Evolutionary conservation across 345 rosid genomes (phyloP).

Genomic region (Cardamine occulta): DNA sequence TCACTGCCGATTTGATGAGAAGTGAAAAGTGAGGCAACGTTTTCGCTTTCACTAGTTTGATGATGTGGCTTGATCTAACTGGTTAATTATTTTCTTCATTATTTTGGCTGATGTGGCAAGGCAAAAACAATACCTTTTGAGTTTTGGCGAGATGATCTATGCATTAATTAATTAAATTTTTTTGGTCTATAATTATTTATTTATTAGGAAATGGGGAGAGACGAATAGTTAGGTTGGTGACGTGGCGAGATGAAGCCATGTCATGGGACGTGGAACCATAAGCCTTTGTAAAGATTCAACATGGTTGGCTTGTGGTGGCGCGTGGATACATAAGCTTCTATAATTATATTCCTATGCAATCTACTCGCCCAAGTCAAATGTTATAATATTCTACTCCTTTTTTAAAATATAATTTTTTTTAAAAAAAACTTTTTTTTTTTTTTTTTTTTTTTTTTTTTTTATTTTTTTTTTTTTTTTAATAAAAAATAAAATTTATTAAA

Average conservation of each 20-base stretch:
- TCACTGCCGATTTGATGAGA: too few relatives aligned
- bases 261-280: constrained; percentile 1
- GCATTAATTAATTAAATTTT: not conserved
- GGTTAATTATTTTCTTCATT: too few relatives aligned
- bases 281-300: not conserved
- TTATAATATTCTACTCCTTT: not conserved
- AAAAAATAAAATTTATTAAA: too few relatives aligned
- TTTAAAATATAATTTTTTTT: too few relatives aligned
- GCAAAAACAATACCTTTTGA: not conserved
- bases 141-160: not conserved
- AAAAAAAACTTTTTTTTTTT: too few relatives aligned
- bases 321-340: not conserved
- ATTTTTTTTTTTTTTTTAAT: too few relatives aligned
- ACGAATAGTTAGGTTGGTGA: not conserved
- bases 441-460: too few relatives aligned
- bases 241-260: constrained; percentile 1
- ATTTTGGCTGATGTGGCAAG: too few relatives aligned
- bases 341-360: too few relatives aligned
- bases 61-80: too few relatives aligned
- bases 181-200: not conserved
- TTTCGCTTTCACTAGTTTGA: too few relatives aligned
- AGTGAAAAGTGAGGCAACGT: too few relatives aligned
- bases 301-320: constrained; percentile 7
- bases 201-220: not conserved
- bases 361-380: not conserved